Evolutionary conservation across 495 filamentous ascomycete species (phyloP), one percentile per base, ranked within the genome.

Genomic region (Chaetomidium leptoderma): DNA sequence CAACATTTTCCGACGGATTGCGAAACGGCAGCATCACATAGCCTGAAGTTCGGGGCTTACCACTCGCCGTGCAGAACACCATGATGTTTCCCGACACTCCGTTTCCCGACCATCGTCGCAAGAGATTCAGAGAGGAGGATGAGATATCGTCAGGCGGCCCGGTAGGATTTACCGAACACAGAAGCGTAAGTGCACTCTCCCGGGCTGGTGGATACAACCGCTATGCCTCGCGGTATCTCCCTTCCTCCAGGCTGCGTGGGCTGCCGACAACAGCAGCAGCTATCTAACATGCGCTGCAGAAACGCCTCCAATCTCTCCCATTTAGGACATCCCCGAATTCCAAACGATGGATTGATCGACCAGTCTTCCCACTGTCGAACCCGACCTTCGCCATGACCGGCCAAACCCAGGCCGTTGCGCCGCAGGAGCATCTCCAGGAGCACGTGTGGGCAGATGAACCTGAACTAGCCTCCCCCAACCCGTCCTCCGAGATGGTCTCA

Each of bases 261-360:
- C n/a, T 33, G 26, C 26, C 3, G 46, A 19, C 9, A n/a, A 13
- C 29, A 33, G 16, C 35, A 19, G 23, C 27, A 36, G 35, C 29
- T 6, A 23, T 33, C 61, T 70, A 37, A 63, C 61, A 33, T 10
- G 21, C 4, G 23, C 13, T 26, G 19, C 55, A 80, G 76, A 80
- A 80, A 72, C 76, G 77, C 35, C 49, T 77, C 32, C 77, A 80
- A 40, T 65, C 69, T 45, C 70, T 78, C 19, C 75, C 76, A 11
- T 54, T 78, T 1, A 70, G 74, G 17, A 71, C 70, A 19, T 73
- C 76, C 16, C 75, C 73, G 17, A 63, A 55, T 33, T 66, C 75
- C 21, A 74, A 70, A 47, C 68, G 70, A 65, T 75, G 73, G 70
- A 35, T 62, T 36, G 68, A 57, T 9, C 61, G 66, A n/a, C 63